Evolutionary conservation across 805 yeast genomes (phyloP).

Genomic region (Barnettozyma salicaria): DNA sequence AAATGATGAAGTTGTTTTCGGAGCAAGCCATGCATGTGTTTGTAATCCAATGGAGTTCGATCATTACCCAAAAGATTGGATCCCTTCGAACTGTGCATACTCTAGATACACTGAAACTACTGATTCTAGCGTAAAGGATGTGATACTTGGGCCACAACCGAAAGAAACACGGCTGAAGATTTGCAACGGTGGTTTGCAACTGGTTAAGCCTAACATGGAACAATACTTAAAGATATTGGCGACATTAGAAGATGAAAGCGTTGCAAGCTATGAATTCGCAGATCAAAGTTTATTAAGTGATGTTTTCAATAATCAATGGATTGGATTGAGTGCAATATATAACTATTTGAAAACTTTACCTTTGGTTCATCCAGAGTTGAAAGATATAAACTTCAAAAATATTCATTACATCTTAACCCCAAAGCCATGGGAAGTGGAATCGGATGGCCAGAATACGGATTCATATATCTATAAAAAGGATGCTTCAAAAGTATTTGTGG

Average conservation of each 20-base stretch:
- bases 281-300: slow-evolving; percentile 54
- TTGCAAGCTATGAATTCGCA: slow-evolving; percentile 43
- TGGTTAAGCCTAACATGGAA: slow-evolving; percentile 38
- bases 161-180: slow-evolving; percentile 37
- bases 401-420: slow-evolving; percentile 53
- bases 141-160: slow-evolving; percentile 36
- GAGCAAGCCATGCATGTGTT: slow-evolving; percentile 57
- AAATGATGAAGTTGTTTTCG: slow-evolving; percentile 36
- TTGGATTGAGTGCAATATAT: slow-evolving; percentile 45
- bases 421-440: slow-evolving; percentile 49
- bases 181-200: slow-evolving; percentile 55
- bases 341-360: slow-evolving; percentile 51
- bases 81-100: slow-evolving; percentile 44
- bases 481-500: slow-evolving; percentile 25
- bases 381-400: slow-evolving; percentile 46
- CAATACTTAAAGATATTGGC: slow-evolving; percentile 36
- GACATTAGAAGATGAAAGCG: slow-evolving; percentile 34
- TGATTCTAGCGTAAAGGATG: slow-evolving; percentile 10
- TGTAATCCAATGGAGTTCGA: slow-evolving; percentile 49
- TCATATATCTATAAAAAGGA: slow-evolving; percentile 21
- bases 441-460: neutral
- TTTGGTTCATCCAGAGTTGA: slow-evolving; percentile 38
- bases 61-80: slow-evolving; percentile 53
- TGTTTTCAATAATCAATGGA: slow-evolving; percentile 45
- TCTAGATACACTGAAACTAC: slow-evolving; percentile 32